Conservation (phyloP, 345 rosid genomes). For the Populus davidiana region DNA sequence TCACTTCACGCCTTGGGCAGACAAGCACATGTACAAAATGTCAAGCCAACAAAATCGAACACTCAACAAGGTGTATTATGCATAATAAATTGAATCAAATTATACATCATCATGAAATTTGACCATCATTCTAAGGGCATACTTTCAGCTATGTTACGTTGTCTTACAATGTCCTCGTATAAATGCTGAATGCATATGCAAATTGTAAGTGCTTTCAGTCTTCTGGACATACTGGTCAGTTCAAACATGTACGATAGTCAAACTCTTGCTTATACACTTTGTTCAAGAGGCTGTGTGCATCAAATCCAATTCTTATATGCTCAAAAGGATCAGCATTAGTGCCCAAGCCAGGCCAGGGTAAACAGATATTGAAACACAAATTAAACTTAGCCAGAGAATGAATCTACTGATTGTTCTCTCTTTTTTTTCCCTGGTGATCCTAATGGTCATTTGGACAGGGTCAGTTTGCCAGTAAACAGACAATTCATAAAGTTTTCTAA, state of each 20-base stretch:
- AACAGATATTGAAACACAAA: neutral
- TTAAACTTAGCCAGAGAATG: neutral
- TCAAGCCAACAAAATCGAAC: conserved; percentile 43
- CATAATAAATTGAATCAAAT: neutral
- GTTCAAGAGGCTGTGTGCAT: neutral
- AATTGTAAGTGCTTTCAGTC: too few relatives aligned
- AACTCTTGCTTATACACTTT: neutral
- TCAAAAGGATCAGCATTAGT: neutral
- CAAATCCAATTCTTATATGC: neutral
- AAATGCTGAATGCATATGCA: neutral
- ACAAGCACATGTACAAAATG: conserved; percentile 79
- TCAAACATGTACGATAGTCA: neutral
- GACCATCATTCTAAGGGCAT: neutral
- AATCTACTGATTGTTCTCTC: neutral
- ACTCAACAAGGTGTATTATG: neutral
- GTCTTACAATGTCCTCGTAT: neutral
- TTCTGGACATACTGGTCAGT: neutral
- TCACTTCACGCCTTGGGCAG: conserved; percentile 78
- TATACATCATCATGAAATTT: neutral
- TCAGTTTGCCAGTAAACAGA: neutral
- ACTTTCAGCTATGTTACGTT: neutral
- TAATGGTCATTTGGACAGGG: neutral
- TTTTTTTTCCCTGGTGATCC: neutral
- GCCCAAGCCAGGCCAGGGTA: neutral
- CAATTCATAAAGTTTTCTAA: neutral